Conservation (phyloP, 2,329 filamentous ascomycete species). For the Cyanodermella asteris region DNA sequence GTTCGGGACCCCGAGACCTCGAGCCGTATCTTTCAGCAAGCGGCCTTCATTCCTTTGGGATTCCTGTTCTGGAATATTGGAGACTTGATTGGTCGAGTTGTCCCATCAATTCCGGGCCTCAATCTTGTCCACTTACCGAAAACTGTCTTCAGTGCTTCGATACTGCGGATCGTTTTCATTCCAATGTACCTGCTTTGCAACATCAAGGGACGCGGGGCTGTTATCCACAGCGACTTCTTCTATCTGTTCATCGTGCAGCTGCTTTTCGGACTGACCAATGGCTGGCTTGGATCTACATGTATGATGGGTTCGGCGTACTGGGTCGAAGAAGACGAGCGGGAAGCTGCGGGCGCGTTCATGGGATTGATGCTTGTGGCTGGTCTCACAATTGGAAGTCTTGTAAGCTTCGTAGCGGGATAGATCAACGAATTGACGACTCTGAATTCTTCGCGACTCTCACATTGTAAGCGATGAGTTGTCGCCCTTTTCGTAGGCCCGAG, state of each 20-base stretch:
- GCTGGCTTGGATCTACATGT: slow-evolving; percentile 64
- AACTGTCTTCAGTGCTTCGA: slow-evolving; percentile 42
- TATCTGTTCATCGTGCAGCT: slow-evolving; percentile 71
- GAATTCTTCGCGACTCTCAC: no score
- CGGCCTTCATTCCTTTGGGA: slow-evolving; percentile 67
- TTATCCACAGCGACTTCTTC: slow-evolving; percentile 61
- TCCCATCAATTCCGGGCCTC: slow-evolving; percentile 36
- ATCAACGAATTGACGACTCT: no score
- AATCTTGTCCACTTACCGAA: slow-evolving; percentile 39
- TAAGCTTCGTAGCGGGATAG: slow-evolving; percentile 67
- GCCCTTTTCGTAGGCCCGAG: no score
- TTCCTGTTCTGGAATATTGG: slow-evolving; percentile 90
- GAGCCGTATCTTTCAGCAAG: slow-evolving; percentile 38
- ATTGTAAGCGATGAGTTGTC: no score
- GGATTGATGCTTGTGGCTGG: slow-evolving; percentile 70
- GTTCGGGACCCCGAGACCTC: slow-evolving; percentile 18
- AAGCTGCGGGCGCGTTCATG: slow-evolving; percentile 89
- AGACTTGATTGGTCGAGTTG: slow-evolving; percentile 55
- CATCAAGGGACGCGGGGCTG: slow-evolving; percentile 50
- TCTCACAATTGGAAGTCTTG: slow-evolving; percentile 60
- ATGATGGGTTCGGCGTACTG: slow-evolving; percentile 80
- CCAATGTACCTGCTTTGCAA: slow-evolving; percentile 86
- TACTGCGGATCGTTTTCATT: slow-evolving; percentile 48
- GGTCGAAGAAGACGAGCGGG: slow-evolving; percentile 63
- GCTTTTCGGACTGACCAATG: slow-evolving; percentile 65